Base-by-base conservation (phyloP, 352 stramenopile genomes). In the Thalassiosira sp. region DNA sequence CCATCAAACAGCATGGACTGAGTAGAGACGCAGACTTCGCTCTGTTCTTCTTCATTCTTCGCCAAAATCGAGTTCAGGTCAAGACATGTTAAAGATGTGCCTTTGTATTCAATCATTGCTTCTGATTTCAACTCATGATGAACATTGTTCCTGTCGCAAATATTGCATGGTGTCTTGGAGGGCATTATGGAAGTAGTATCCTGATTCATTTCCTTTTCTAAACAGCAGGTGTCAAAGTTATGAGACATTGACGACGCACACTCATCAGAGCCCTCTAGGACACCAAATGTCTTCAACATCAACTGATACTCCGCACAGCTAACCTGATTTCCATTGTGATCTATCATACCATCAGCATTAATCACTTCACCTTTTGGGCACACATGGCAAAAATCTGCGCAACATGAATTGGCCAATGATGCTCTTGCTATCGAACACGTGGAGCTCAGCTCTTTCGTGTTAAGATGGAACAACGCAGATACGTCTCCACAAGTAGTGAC, bases 61-160 rank as follows among this genome's bases (percentile, higher is more conserved):
- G 68, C 61, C 57, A 84, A 43, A 40, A 84, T 76, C 16, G 68
- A 79, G 49, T 84, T 79, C 20, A 84, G 52, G 49, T 84, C 75
- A 72, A 84, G 60, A 56, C 75, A 84, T 22, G 75, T 79, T 20
- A 79, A 69, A 28, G 68, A 79, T 51, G 69, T 63, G 8, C 75
- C 75, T 63, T 79, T 84, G 45, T 84, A 84, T 56, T 78, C 49
- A 20, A 84, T 58, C 27, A 75, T 65, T 33, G 58, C 61, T 43
- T 84, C 75, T 45, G 48, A 59, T 46, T 84, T 84, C 0, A 84
- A 46, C 59, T 75, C 67, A 46, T 84, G 75, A 33, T 76, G 62
- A 11, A 75, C 40, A 43, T 59, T 37, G 33, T 71, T 31, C 43
- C 43, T 75, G 20, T 61, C 33, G 54, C 72, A 81, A 66, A 81